Percentiles rank a stretch among this genome's conserved stretches.
Evolutionary conservation across 148 eudicot genomes (phyloP).

Genomic region (Limonium bicolor): DNA sequence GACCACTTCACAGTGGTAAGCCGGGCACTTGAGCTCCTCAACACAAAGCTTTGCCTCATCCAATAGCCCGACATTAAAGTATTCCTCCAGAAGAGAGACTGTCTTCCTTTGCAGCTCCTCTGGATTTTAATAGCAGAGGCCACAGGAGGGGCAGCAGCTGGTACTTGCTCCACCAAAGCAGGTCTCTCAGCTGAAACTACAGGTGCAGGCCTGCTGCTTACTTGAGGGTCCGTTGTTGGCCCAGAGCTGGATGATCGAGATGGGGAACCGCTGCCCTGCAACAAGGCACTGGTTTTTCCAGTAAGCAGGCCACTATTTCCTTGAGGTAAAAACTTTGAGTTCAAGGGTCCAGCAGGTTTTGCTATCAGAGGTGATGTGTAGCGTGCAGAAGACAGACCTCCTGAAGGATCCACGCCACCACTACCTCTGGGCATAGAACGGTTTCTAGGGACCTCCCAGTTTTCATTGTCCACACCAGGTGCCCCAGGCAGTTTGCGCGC

Average conservation of each 20-base stretch:
- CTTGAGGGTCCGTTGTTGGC: constrained; percentile 16
- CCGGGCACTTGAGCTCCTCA: constrained; percentile 60
- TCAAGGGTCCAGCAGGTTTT: constrained; percentile 35
- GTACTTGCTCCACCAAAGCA: constrained; percentile 5
- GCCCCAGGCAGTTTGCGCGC: constrained; percentile 55
- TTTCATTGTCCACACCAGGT: constrained; percentile 62
- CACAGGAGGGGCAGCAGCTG: constrained; percentile 16
- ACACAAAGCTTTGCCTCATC: constrained; percentile 79
- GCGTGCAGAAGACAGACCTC: constrained; percentile 20
- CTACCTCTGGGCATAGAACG: constrained; percentile 55
- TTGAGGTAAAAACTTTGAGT: constrained; percentile 61
- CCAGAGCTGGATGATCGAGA: constrained; percentile 25
- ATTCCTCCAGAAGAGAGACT: constrained; percentile 40
- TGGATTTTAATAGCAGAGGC: constrained; percentile 4
- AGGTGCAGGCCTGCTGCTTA: constrained; percentile 9
- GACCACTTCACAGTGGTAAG: constrained; percentile 53
- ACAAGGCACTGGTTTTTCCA: constrained; percentile 56
- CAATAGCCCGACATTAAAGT: constrained; percentile 44
- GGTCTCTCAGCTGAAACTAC: background rate
- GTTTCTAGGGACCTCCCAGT: constrained; percentile 76
- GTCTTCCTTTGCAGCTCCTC: constrained; percentile 9
- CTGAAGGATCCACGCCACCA: constrained; percentile 11
- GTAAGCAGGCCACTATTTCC: constrained; percentile 48
- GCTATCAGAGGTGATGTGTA: constrained; percentile 31
- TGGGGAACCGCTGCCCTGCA: constrained; percentile 61